Evolutionary conservation across 768 basidiomycete species (phyloP).

Genomic region (Mycena belliarum): DNA sequence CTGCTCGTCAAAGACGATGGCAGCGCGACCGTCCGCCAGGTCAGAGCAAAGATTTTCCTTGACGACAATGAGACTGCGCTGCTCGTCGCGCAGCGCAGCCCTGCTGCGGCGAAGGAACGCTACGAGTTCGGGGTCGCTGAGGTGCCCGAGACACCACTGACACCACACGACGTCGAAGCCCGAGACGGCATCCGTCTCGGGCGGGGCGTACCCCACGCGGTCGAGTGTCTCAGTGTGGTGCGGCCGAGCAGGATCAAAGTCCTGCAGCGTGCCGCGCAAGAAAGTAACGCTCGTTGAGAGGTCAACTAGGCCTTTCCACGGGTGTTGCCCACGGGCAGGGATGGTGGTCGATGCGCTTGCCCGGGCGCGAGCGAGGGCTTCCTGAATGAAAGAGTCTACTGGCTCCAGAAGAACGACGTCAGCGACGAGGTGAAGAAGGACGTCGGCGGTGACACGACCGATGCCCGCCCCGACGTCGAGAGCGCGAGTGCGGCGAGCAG

Average conservation of each 20-base stretch:
- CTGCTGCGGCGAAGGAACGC: conserved; percentile 69
- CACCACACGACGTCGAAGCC: conserved; percentile 94
- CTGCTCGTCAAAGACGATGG: conserved; percentile 71
- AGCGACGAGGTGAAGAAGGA: conserved; percentile 84
- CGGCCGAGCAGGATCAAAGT: conserved; percentile 67
- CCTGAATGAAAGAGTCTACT: conserved; percentile 71
- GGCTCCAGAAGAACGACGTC: conserved; percentile 93
- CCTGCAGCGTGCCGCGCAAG: conserved; percentile 77
- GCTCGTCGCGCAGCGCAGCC: conserved; percentile 53
- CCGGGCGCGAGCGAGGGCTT: conserved; percentile 54
- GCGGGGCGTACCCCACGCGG: conserved; percentile 63
- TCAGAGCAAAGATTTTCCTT: conserved; percentile 91
- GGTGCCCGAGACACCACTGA: conserved; percentile 95
- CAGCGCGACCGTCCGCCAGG: conserved; percentile 44
- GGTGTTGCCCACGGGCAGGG: conserved; percentile 25
- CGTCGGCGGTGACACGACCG: conserved; percentile 86
- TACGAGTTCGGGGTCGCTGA: conserved; percentile 75
- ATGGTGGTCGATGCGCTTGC: conserved; percentile 31
- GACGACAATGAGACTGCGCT: conserved; percentile 70
- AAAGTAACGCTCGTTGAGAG: conserved; percentile 73
- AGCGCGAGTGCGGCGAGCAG: conserved; percentile 54
- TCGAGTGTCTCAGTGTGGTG: conserved; percentile 54
- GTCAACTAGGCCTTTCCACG: conserved; percentile 72
- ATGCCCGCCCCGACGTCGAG: conserved; percentile 95
- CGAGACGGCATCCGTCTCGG: conserved; percentile 47